Conservation (phyloP, 2,329 filamentous ascomycete species). For the Colletotrichum tabaci region DNA sequence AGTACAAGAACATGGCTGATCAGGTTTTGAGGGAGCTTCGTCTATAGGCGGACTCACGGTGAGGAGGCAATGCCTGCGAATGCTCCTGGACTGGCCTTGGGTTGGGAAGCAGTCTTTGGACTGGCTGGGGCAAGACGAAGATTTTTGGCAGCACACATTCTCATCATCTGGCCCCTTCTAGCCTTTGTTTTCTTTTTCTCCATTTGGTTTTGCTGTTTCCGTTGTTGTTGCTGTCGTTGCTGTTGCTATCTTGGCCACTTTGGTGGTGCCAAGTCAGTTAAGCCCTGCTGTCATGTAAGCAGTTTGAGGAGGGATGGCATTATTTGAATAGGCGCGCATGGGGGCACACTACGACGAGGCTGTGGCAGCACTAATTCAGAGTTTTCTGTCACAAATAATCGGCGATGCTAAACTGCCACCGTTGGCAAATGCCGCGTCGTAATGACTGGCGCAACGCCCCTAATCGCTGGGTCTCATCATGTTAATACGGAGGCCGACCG, state of each 20-base stretch:
- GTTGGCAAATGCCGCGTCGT: background rate
- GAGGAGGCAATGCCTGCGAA: background rate
- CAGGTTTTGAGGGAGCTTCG: constrained; percentile 90
- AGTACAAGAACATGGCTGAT: constrained; percentile 98
- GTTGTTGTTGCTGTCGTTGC: too few relatives aligned
- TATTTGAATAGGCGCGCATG: constrained; percentile 13
- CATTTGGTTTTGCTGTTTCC: background rate
- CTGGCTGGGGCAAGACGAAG: background rate
- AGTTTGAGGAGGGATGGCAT: constrained; percentile 11
- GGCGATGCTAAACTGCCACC: too few relatives aligned
- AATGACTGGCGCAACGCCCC: background rate
- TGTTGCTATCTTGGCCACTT: background rate
- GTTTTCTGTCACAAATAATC: background rate
- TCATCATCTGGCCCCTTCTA: constrained; percentile 9
- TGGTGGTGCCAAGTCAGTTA: background rate
- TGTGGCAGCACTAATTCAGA: constrained; percentile 4
- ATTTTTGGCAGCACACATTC: constrained; percentile 7
- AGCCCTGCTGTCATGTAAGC: background rate
- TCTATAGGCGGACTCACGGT: constrained; percentile 65
- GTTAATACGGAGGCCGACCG: background rate
- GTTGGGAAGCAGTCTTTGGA: background rate
- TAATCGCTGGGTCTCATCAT: background rate
- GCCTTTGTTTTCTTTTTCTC: constrained; percentile 6
- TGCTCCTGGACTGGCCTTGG: background rate
- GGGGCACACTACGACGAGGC: background rate